These are phyloP conservation scores for Silene vulgaris DNA, from an alignment of 179 eudicot species.

Conservation along the genomic window DNA sequence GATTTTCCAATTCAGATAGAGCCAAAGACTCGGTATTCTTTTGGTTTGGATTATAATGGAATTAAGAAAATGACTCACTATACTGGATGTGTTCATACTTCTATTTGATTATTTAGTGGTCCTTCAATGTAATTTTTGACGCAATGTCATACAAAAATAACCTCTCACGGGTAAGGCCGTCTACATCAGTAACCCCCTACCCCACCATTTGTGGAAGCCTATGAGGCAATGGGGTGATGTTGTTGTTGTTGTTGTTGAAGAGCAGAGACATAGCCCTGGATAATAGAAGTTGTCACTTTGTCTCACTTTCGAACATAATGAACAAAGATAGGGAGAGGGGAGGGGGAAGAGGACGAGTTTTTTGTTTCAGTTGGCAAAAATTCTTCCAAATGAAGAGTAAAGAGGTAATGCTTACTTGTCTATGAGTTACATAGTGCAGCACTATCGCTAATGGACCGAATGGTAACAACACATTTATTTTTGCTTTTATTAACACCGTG, in stretches of 20 bases:
- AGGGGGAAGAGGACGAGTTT: neutral
- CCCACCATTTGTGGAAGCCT: neutral
- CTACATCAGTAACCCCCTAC: too few relatives aligned
- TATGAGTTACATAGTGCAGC: conserved; percentile 57
- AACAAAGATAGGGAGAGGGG: neutral
- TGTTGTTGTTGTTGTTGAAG: neutral
- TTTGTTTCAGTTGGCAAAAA: neutral
- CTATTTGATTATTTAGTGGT: too few relatives aligned
- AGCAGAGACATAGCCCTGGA: neutral
- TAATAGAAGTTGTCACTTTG: neutral
- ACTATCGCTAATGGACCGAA: conserved; percentile 83
- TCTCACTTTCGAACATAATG: neutral
- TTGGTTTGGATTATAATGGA: too few relatives aligned
- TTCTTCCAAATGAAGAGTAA: conserved; percentile 8
- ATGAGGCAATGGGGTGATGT: neutral
- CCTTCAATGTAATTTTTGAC: too few relatives aligned
- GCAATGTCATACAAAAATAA: too few relatives aligned
- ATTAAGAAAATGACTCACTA: too few relatives aligned
- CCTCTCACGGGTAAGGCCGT: too few relatives aligned
- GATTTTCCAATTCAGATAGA: neutral
- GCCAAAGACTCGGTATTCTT: neutral
- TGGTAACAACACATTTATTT: conserved; percentile 79
- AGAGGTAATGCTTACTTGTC: conserved; percentile 46
- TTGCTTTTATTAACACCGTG: conserved; percentile 63
- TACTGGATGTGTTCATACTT: too few relatives aligned